Evolutionary conservation across 305 asterid genomes (phyloP).

Genomic region (Nicotiana rustica): DNA sequence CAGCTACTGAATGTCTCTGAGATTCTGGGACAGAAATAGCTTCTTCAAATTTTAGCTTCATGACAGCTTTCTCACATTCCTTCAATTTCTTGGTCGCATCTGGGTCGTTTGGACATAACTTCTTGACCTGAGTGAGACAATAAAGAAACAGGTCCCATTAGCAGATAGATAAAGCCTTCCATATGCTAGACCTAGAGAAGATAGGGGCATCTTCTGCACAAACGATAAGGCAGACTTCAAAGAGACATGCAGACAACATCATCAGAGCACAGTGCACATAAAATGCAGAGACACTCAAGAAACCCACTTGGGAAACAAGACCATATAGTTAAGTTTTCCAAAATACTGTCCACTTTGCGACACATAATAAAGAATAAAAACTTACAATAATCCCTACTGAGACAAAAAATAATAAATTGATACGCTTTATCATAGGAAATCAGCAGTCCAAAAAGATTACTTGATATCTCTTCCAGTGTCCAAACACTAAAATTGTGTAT

Average conservation of each 20-base stretch:
- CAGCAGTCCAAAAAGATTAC: background rate
- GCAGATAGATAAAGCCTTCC: background rate
- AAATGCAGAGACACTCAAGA: constrained; percentile 2
- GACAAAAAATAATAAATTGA: background rate
- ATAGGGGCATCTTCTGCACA: constrained; percentile 10
- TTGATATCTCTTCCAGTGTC: constrained; percentile 14
- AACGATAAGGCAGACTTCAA: constrained; percentile 29
- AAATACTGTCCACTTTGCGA: background rate
- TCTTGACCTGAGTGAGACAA: constrained; percentile 66
- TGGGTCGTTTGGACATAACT: constrained; percentile 83
- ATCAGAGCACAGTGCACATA: constrained; percentile 4
- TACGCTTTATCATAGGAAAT: background rate
- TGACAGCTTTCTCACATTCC: constrained; percentile 96
- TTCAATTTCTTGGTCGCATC: constrained; percentile 93
- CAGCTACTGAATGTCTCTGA: constrained; percentile 71
- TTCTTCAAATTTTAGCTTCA: constrained; percentile 96
- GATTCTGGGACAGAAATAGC: constrained; percentile 86
- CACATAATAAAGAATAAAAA: background rate
- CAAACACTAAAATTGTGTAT: background rate
- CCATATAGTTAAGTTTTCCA: background rate
- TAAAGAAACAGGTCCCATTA: background rate
- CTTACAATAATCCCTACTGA: background rate
- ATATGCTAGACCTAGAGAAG: background rate
- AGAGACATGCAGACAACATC: constrained; percentile 16
- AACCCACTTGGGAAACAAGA: constrained; percentile 21